Evolutionary conservation across 495 filamentous ascomycete species (phyloP), one percentile per base, ranked within the genome.

Genomic region (Hypoxylon trugodes): DNA sequence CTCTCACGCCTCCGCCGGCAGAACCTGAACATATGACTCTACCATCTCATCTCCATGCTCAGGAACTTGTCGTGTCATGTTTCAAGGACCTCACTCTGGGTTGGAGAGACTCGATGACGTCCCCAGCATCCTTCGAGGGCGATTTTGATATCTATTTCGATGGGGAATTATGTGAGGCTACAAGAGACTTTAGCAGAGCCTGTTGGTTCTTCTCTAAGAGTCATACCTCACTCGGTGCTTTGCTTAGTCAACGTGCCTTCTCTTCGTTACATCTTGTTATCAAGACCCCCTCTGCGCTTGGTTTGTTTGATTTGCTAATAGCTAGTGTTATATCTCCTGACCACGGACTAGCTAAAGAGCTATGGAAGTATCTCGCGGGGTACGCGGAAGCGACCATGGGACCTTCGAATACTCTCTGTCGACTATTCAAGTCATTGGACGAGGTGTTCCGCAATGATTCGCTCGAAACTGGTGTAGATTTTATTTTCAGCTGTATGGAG

Each of bases 1-100:
- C 62, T 6, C 62, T 68, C 13, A 73, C 71, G 3, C 70, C 70
- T 45, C 69, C 70, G 10, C 69, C 66, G 3, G 43, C 36, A 6
- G 53, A 58, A 0, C 64, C 52, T 28, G 30, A 57, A 15, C 58
- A 67, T 18, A 62, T 67, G 52, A 50, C 35, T 3, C 46, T 67
- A 24, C 64, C 64, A 0, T 67, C 59, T 26, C 64, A 67, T 19
- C 53, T 67, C n/a, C 58, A 63, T n/a, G 58, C 64, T 8, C 64
- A 67, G 12, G 58, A 67, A n/a, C 18, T 67, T n/a, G 52, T 67
- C 9, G 58, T 67, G n/a, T 67, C 64, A 2, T 62, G 58, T 7
- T 67, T 59, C n/a, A 68, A 51, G 8, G 52, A 54, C 12, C 65
- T 68, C 5, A 50, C 65, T 3, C 19, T 52, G 6, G 49, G 59